phyloP scores from a whole-genome alignment of 1,139 yeast species.

The Pichia sp. region DNA sequence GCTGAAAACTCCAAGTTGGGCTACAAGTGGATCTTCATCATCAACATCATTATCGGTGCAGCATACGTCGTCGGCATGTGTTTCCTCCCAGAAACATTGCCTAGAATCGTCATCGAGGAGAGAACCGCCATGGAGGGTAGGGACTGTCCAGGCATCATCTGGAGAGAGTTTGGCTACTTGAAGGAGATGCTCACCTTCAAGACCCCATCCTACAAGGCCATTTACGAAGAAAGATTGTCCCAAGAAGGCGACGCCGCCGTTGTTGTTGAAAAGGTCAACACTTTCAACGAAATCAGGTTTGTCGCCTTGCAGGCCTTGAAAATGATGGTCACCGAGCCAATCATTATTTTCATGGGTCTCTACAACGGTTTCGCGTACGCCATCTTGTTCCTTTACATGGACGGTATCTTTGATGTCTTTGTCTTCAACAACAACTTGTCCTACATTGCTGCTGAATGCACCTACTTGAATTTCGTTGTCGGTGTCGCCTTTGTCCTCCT shows the following conservation, averaged over 20 bases:
- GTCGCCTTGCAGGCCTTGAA: constrained; percentile 30
- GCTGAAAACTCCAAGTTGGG: constrained; percentile 28
- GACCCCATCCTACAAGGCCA: constrained; percentile 20
- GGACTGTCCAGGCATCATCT: constrained; percentile 21
- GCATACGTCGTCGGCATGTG: constrained; percentile 21
- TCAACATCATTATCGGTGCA: constrained; percentile 31
- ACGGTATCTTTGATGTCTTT: constrained; percentile 33
- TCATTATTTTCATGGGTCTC: constrained; percentile 30
- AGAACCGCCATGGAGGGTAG: constrained; percentile 27
- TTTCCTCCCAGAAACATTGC: constrained; percentile 32
- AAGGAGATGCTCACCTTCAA: constrained; percentile 17
- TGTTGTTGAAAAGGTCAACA: constrained; percentile 23
- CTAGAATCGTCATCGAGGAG: constrained; percentile 31
- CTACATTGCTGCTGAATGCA: constrained; percentile 30
- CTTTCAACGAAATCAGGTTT: constrained; percentile 27
- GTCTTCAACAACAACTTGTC: constrained; percentile 31
- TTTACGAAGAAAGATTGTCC: constrained; percentile 17
- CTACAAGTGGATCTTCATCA: constrained; percentile 31
- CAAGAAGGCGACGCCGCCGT: constrained; percentile 24
- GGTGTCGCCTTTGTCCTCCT: constrained; percentile 29
- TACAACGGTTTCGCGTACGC: constrained; percentile 34
- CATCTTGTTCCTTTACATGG: constrained; percentile 34
- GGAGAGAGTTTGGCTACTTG: constrained; percentile 26
- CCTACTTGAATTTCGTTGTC: constrained; percentile 32
- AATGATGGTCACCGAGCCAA: constrained; percentile 33